Evolutionary conservation across 2,329 filamentous ascomycete species (phyloP).

Genomic region (Colletotrichum euphorbiae): DNA sequence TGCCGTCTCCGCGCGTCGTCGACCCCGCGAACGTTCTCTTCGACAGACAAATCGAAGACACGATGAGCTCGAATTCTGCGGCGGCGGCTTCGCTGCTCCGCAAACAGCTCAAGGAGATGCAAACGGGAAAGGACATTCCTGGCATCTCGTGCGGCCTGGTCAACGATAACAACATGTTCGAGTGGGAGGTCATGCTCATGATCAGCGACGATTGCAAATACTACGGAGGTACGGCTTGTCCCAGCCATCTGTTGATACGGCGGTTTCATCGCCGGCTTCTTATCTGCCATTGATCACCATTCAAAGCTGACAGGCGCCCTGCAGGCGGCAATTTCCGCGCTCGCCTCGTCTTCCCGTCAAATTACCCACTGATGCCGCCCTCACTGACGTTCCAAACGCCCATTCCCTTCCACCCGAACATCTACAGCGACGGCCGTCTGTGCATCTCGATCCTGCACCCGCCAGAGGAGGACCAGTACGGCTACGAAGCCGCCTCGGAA

Average conservation of each 20-base stretch:
- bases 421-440: slow-evolving; percentile 87
- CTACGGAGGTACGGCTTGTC: slow-evolving; percentile 78
- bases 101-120: slow-evolving; percentile 94
- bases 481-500: slow-evolving; percentile 91
- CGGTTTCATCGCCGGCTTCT: neutral
- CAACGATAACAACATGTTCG: slow-evolving; percentile 87
- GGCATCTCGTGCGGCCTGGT: slow-evolving; percentile 94
- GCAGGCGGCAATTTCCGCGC: slow-evolving; percentile 93
- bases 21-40: neutral
- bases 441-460: slow-evolving; percentile 98
- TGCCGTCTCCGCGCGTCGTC: no score
- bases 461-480: slow-evolving; percentile 92
- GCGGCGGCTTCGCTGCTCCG: slow-evolving; percentile 80
- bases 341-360: slow-evolving; percentile 81
- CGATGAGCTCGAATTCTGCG: slow-evolving; percentile 58
- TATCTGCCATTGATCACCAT: neutral
- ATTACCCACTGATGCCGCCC: slow-evolving; percentile 90
- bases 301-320: neutral
- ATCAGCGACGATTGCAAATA: slow-evolving; percentile 93
- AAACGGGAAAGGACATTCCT: slow-evolving; percentile 88
- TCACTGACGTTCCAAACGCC: slow-evolving; percentile 88
- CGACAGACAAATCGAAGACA: neutral
- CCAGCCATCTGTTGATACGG: neutral
- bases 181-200: slow-evolving; percentile 99
- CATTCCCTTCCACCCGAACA: slow-evolving; percentile 92